A percentile compares a stretch with the other conserved stretches of the same genome.
These are phyloP conservation scores for Wickerhamiella nectarea DNA, from an alignment of 805 yeast genomes.

Conservation along the genomic window DNA sequence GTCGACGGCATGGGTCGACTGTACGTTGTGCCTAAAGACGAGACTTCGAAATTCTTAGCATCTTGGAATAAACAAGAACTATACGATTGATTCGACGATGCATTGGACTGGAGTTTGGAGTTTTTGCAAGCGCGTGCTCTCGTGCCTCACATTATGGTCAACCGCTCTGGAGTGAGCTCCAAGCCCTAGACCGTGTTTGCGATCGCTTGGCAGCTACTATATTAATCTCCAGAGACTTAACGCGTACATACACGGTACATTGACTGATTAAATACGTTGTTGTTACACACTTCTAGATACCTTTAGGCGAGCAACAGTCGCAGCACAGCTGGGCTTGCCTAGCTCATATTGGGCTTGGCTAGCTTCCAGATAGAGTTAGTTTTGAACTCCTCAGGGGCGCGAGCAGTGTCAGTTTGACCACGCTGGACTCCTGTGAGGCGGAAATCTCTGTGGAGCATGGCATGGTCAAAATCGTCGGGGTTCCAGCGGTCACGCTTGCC, in stretches of 20 bases:
- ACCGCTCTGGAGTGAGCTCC: too few relatives aligned
- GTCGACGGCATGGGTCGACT: constrained; percentile 61
- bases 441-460: constrained; percentile 55
- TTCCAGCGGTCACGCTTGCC: constrained; percentile 41
- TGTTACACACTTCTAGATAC: not conserved
- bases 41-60: constrained; percentile 38
- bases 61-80: not conserved
- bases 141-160: too few relatives aligned
- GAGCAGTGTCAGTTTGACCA: constrained; percentile 50
- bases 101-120: too few relatives aligned
- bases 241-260: too few relatives aligned
- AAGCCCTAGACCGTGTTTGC: too few relatives aligned
- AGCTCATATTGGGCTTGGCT: constrained; percentile 15
- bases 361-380: constrained; percentile 42
- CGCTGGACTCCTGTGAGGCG: constrained; percentile 62
- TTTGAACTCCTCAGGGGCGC: constrained; percentile 68
- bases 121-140: too few relatives aligned
- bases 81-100: not conserved
- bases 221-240: too few relatives aligned
- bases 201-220: too few relatives aligned
- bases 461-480: constrained; percentile 40
- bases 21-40: constrained; percentile 65
- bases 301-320: not conserved
- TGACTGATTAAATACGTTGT: not conserved
- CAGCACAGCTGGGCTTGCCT: not conserved